Conservation (phyloP, 2,329 filamentous ascomycete species). For the Cladosporium cucumerinum region DNA sequence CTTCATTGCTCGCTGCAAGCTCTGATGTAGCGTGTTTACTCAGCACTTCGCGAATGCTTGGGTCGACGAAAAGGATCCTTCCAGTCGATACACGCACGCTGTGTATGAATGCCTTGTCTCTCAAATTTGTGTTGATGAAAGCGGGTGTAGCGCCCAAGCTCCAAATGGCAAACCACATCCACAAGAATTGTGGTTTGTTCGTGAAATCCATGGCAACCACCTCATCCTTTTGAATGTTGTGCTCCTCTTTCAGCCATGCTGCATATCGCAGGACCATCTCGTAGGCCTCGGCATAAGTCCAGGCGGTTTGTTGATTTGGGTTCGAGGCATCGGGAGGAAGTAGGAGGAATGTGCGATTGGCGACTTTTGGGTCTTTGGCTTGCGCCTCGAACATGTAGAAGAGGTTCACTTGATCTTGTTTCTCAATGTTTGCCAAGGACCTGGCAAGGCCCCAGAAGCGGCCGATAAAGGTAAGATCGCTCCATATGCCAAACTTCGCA, state of each 20-base stretch:
- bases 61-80: slow-evolving; percentile 67
- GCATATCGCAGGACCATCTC: slow-evolving; percentile 68
- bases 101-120: slow-evolving; percentile 67
- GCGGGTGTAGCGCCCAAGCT: slow-evolving; percentile 77
- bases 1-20: slow-evolving; percentile 46
- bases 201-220: slow-evolving; percentile 78
- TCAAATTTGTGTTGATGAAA: slow-evolving; percentile 84
- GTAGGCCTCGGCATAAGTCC: slow-evolving; percentile 75
- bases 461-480: slow-evolving; percentile 56
- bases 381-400: slow-evolving; percentile 73
- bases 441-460: not conserved
- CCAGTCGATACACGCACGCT: slow-evolving; percentile 68
- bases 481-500: slow-evolving; percentile 63
- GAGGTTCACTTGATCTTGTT: slow-evolving; percentile 59
- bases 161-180: slow-evolving; percentile 76
- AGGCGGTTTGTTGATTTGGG: slow-evolving; percentile 37
- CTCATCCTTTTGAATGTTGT: slow-evolving; percentile 65
- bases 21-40: slow-evolving; percentile 50
- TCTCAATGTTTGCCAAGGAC: slow-evolving; percentile 23
- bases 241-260: slow-evolving; percentile 65
- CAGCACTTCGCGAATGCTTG: slow-evolving; percentile 54
- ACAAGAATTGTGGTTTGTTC: slow-evolving; percentile 75
- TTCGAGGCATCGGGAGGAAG: slow-evolving; percentile 28
- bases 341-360: slow-evolving; percentile 30
- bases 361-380: slow-evolving; percentile 54